Evolutionary conservation across 2,329 filamentous ascomycete species (phyloP).

Genomic region (Kalmusia sp.): DNA sequence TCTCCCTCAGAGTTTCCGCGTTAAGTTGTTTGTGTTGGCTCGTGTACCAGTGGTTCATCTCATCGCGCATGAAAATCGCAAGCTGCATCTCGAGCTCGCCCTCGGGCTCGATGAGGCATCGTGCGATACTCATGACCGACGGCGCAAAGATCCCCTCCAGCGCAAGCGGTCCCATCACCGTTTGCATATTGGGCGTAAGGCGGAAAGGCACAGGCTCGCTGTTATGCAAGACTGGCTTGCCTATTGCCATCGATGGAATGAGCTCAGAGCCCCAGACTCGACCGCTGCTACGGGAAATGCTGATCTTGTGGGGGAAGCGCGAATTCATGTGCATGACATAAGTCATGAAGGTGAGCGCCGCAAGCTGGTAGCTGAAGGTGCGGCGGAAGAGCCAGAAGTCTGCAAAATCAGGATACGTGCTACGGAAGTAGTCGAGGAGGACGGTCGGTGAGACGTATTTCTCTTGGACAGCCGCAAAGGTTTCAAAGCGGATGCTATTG

Average conservation of each 20-base stretch:
- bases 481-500: conserved; percentile 79
- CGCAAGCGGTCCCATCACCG: conserved; percentile 92
- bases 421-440: conserved; percentile 87
- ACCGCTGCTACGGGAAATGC: conserved; percentile 84
- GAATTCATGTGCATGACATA: conserved; percentile 98
- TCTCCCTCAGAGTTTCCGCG: conserved; percentile 75
- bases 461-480: conserved; percentile 93
- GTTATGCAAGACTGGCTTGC: conserved; percentile 91
- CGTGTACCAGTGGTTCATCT: conserved; percentile 97
- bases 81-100: conserved; percentile 92
- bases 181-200: conserved; percentile 94
- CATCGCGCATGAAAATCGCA: conserved; percentile 92
- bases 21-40: conserved; percentile 71
- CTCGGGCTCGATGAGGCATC: conserved; percentile 85
- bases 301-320: conserved; percentile 94
- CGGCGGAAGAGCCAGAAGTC: conserved; percentile 99
- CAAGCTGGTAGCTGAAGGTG: conserved; percentile 95
- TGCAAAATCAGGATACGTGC: conserved; percentile 83
- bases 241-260: conserved; percentile 84
- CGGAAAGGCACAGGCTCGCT: conserved; percentile 96
- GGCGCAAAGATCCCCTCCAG: conserved; percentile 97
- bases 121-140: conserved; percentile 93
- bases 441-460: conserved; percentile 87
- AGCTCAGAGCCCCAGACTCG: conserved; percentile 97
- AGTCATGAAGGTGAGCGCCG: conserved; percentile 96